These are phyloP conservation scores for Entonaema liquescens DNA, from an alignment of 495 filamentous ascomycete genomes.

Conservation along the genomic window DNA sequence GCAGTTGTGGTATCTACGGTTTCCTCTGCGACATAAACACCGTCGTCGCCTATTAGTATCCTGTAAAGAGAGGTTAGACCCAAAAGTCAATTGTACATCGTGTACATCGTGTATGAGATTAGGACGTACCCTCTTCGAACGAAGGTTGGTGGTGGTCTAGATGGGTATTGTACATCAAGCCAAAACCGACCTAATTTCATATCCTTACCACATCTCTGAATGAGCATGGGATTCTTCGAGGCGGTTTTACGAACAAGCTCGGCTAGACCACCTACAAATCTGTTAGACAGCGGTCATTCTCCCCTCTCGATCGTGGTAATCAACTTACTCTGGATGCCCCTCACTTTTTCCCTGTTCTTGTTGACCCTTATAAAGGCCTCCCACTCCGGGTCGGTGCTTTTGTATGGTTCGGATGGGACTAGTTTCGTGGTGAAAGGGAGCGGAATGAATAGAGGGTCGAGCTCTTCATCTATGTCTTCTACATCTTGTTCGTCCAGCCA, in stretches of 20 bases:
- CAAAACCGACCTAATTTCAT: slow-evolving; percentile 44
- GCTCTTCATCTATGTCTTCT: slow-evolving; percentile 42
- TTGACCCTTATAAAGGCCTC: slow-evolving; percentile 67
- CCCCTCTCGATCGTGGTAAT: background rate
- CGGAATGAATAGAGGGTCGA: slow-evolving; percentile 67
- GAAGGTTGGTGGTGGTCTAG: slow-evolving; percentile 52
- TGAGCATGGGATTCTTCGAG: slow-evolving; percentile 17
- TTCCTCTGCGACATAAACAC: slow-evolving; percentile 41
- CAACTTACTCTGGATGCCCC: slow-evolving; percentile 60
- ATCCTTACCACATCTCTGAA: slow-evolving; percentile 30
- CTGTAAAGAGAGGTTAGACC: slow-evolving; percentile 38
- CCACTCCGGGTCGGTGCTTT: slow-evolving; percentile 75
- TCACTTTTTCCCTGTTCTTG: slow-evolving; percentile 57
- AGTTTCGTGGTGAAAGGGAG: slow-evolving; percentile 60
- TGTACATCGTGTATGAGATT: background rate
- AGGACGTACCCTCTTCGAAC: slow-evolving; percentile 50
- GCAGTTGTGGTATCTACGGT: slow-evolving; percentile 44
- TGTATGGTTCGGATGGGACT: slow-evolving; percentile 59
- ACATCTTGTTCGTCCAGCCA: slow-evolving; percentile 34
- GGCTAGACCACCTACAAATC: slow-evolving; percentile 43
- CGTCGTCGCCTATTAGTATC: slow-evolving; percentile 47
- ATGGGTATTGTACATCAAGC: slow-evolving; percentile 54
- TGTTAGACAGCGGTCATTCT: background rate
- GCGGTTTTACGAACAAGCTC: slow-evolving; percentile 34
- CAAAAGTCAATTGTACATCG: slow-evolving; percentile 1